Evolutionary conservation across 2,329 filamentous ascomycete species (phyloP).

Genomic region (Neonectria ditissima): DNA sequence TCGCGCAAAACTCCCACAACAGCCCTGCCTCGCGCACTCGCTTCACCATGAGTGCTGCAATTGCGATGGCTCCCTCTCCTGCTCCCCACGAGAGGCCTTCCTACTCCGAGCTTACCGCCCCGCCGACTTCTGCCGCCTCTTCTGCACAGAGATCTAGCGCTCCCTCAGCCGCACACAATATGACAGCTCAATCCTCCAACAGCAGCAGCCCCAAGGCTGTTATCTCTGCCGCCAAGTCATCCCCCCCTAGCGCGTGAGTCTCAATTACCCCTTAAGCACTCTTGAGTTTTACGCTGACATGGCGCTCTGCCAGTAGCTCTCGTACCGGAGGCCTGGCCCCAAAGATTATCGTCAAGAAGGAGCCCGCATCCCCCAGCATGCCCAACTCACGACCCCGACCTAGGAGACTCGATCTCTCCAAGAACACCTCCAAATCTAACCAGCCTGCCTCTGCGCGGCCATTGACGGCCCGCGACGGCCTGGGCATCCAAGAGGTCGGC

Average conservation of each 20-base stretch:
- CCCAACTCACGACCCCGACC: slow-evolving; percentile 79
- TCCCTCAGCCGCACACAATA: slow-evolving; percentile 53
- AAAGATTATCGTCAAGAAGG: slow-evolving; percentile 96
- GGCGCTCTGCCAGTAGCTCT: slow-evolving; percentile 46
- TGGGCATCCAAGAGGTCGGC: slow-evolving; percentile 92
- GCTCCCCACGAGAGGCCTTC: slow-evolving; percentile 73
- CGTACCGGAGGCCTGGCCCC: slow-evolving; percentile 69
- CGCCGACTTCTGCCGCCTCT: slow-evolving; percentile 53
- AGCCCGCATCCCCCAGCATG: slow-evolving; percentile 88
- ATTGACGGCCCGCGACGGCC: slow-evolving; percentile 81
- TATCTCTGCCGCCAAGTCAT: slow-evolving; percentile 61
- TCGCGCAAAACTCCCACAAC: slow-evolving; percentile 30
- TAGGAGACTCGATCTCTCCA: slow-evolving; percentile 81
- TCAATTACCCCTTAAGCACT: slow-evolving; percentile 23
- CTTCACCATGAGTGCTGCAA: slow-evolving; percentile 73
- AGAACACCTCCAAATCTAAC: slow-evolving; percentile 65
- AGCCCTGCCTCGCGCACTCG: slow-evolving; percentile 36
- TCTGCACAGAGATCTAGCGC: slow-evolving; percentile 58
- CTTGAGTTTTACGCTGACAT: slow-evolving; percentile 28
- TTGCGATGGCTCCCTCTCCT: slow-evolving; percentile 76
- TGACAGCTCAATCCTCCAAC: slow-evolving; percentile 60
- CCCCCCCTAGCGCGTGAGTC: slow-evolving; percentile 71
- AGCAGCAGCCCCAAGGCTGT: slow-evolving; percentile 66
- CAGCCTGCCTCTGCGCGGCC: slow-evolving; percentile 75
- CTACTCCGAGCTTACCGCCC: slow-evolving; percentile 63